Conservation (phyloP, 2,329 filamentous ascomycete genomes). For the Rutstroemia sp. region DNA sequence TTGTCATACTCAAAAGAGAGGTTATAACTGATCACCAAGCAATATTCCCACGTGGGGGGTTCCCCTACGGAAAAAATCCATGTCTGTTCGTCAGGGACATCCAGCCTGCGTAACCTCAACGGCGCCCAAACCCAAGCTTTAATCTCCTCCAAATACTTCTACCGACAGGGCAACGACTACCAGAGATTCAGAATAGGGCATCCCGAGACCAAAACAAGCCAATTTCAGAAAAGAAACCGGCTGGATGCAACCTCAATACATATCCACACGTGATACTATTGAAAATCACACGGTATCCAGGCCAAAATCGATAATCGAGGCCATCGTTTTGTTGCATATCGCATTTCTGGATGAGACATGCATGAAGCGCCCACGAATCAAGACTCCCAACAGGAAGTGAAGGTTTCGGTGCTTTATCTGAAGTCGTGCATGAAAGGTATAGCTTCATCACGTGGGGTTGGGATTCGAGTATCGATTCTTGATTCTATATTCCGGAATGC, state of each 20-base stretch:
- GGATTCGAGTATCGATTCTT: not conserved
- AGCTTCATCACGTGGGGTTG: not conserved
- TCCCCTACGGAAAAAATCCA: not conserved
- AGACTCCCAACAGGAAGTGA: not conserved
- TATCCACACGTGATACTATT: not conserved
- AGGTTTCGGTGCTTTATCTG: not conserved
- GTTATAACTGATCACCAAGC: not conserved
- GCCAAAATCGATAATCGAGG: not conserved
- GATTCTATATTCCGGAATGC: not conserved
- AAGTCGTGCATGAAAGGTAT: conserved; percentile 7
- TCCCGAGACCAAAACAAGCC: not conserved
- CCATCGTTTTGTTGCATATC: conserved; percentile 7
- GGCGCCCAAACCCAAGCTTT: not conserved
- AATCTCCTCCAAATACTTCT: not conserved
- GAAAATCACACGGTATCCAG: not conserved
- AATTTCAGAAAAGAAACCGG: not conserved
- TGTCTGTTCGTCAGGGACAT: not conserved
- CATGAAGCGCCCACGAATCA: conserved; percentile 5
- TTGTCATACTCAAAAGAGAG: not conserved
- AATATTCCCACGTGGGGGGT: conserved; percentile 1
- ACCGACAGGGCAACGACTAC: not conserved
- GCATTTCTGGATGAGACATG: conserved; percentile 7
- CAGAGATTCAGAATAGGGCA: not conserved
- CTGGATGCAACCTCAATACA: not conserved
- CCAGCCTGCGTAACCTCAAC: not conserved